Percentiles rank a stretch among this genome's conserved stretches.
Evolutionary conservation across 768 basidiomycete genomes (phyloP).

Genomic region (Termitomyces sp.): DNA sequence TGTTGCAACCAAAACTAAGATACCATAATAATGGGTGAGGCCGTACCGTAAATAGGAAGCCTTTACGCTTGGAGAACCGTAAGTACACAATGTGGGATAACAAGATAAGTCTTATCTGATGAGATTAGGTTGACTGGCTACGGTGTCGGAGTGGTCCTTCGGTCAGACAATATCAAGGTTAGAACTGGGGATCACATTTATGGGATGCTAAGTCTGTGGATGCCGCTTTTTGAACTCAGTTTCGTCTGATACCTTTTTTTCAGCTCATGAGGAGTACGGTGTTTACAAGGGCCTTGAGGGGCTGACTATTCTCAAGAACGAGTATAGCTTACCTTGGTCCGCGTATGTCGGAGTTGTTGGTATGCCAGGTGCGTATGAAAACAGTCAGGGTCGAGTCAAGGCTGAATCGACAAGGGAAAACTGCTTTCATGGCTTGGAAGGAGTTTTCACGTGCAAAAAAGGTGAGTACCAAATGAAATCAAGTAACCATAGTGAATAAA

Average conservation of each 20-base stretch:
- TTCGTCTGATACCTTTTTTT: too few species aligned
- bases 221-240: too few species aligned
- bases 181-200: constrained; percentile 27
- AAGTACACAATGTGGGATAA: neutral
- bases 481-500: too few species aligned
- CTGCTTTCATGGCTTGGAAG: constrained; percentile 34
- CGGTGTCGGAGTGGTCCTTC: constrained; percentile 16
- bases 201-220: constrained; percentile 15
- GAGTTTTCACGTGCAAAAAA: constrained; percentile 30
- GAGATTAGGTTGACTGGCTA: constrained; percentile 10
- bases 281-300: constrained; percentile 16
- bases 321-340: constrained; percentile 40
- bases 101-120: neutral
- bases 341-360: constrained; percentile 44
- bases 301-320: constrained; percentile 29
- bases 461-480: neutral
- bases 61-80: constrained; percentile 19
- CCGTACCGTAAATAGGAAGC: neutral
- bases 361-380: constrained; percentile 39
- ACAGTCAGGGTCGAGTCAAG: neutral
- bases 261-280: constrained; percentile 38
- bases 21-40: neutral
- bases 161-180: constrained; percentile 14
- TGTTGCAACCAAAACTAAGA: constrained; percentile 1
- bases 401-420: constrained; percentile 13